Percentiles rank a stretch among this genome's conserved stretches.
Conservation (phyloP, 2,329 filamentous ascomycete species). For the Monosporascus sp. region DNA sequence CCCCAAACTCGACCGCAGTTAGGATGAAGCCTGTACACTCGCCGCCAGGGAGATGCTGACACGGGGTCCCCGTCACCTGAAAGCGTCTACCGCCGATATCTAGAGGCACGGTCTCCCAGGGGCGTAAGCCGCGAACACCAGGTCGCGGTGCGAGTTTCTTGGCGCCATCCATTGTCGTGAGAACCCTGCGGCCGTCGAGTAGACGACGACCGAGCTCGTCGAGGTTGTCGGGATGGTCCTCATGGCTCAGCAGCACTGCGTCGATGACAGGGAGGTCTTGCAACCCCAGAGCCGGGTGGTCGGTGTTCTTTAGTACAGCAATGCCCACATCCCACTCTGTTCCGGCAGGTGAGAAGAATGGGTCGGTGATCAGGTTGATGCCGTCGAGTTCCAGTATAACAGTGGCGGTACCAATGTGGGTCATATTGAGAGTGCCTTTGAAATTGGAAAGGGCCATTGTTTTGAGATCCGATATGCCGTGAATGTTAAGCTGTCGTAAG, state of each 20-base stretch:
- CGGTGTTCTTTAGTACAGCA: conserved; percentile 23
- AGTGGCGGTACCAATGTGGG: conserved; percentile 43
- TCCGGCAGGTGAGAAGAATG: conserved; percentile 37
- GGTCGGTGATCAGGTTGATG: conserved; percentile 39
- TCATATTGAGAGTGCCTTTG: conserved; percentile 28
- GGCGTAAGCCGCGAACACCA: conserved; percentile 31
- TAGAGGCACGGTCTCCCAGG: conserved; percentile 32
- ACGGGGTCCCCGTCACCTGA: conserved; percentile 37
- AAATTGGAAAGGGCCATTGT: conserved; percentile 9
- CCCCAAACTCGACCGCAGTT: conserved; percentile 30
- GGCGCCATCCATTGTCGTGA: conserved; percentile 41
- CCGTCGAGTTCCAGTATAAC: conserved; percentile 39
- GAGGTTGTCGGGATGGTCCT: conserved; percentile 46
- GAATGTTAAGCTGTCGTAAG: too few relatives aligned
- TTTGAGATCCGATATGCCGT: neutral
- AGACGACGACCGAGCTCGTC: conserved; percentile 39
- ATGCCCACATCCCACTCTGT: conserved; percentile 26
- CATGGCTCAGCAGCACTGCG: conserved; percentile 44
- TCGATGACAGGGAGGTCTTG: conserved; percentile 39
- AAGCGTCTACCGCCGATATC: conserved; percentile 28
- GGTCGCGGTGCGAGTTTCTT: conserved; percentile 38
- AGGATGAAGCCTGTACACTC: conserved; percentile 43
- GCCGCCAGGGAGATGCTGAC: conserved; percentile 35
- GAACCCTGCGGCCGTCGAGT: conserved; percentile 39
- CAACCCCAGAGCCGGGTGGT: conserved; percentile 30